Evolutionary conservation across 192 early-diverging fungal genomes (phyloP).

Genomic region (Backusella parvicylindrica): DNA sequence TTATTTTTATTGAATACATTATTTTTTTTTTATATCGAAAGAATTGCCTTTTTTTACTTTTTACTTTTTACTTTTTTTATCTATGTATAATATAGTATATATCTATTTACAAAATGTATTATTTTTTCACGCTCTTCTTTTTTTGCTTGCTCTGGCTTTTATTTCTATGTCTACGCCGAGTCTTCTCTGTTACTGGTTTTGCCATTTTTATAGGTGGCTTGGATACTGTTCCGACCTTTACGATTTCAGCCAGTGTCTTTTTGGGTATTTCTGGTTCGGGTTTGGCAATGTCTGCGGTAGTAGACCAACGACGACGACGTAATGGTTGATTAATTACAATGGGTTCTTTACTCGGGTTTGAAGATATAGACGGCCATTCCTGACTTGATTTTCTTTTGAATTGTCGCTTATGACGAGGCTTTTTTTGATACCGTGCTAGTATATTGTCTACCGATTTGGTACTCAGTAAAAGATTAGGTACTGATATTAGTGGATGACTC

Average conservation of each 20-base stretch:
- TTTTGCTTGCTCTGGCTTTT: background rate
- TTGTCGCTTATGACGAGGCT: background rate
- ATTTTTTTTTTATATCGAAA: background rate
- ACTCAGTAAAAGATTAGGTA: background rate
- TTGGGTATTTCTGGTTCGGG: constrained; percentile 1
- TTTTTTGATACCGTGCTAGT: background rate
- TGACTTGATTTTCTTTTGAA: background rate
- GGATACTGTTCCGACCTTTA: background rate
- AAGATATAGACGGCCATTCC: background rate
- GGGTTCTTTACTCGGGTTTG: background rate
- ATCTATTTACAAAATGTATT: constrained; percentile 1
- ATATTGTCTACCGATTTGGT: background rate
- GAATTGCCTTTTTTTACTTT: background rate
- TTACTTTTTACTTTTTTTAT: background rate
- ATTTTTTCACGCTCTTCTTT: background rate
- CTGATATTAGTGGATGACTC: background rate
- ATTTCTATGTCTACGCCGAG: background rate
- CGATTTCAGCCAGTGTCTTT: constrained; percentile 24
- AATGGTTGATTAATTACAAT: background rate
- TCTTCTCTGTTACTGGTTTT: background rate
- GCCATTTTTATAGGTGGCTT: constrained; percentile 1
- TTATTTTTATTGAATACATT: background rate
- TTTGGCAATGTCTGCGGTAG: background rate
- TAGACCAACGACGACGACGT: constrained; percentile 23
- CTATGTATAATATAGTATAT: background rate